These are phyloP conservation scores for Cyberlindnera americana DNA, from an alignment of 805 yeast species.

Conservation along the genomic window DNA sequence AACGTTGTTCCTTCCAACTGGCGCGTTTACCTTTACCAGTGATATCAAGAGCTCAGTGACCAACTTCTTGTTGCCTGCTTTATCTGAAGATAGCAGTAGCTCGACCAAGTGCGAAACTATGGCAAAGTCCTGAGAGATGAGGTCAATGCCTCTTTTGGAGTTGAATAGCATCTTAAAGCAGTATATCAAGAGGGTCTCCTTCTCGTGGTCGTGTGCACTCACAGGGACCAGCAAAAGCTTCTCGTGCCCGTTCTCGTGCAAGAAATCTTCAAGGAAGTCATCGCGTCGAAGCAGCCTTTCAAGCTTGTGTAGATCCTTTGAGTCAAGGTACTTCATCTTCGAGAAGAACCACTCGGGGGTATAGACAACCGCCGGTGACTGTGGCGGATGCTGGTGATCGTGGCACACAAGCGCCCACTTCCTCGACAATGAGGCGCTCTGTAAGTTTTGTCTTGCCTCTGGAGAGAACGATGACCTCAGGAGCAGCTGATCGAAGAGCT, in stretches of 20 bases:
- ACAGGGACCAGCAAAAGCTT: slow-evolving; percentile 42
- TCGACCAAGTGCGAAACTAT: slow-evolving; percentile 38
- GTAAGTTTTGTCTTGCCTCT: slow-evolving; percentile 22
- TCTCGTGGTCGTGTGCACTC: slow-evolving; percentile 45
- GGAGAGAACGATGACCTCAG: slow-evolving; percentile 21
- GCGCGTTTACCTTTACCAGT: slow-evolving; percentile 26
- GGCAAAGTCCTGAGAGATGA: slow-evolving; percentile 23
- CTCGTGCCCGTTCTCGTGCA: slow-evolving; percentile 48
- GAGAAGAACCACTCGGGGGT: slow-evolving; percentile 22
- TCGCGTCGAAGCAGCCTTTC: slow-evolving; percentile 24
- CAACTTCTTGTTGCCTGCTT: slow-evolving; percentile 48
- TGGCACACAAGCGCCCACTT: slow-evolving; percentile 29
- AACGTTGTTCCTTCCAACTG: slow-evolving; percentile 30
- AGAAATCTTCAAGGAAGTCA: slow-evolving; percentile 36
- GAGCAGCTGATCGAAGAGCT: slow-evolving; percentile 19
- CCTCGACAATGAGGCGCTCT: slow-evolving; percentile 15
- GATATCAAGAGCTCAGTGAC: slow-evolving; percentile 49
- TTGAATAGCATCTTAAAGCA: slow-evolving; percentile 50
- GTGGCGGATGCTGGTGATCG: slow-evolving; percentile 16
- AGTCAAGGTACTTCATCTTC: slow-evolving; percentile 13
- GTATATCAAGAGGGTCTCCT: slow-evolving; percentile 46
- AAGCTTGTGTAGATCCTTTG: slow-evolving; percentile 23
- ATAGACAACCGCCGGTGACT: neutral
- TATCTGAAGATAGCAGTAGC: slow-evolving; percentile 43
- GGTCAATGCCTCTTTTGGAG: slow-evolving; percentile 23